Conservation (phyloP, 2,329 filamentous ascomycete genomes). For the Chrysoporthe cubensis region DNA sequence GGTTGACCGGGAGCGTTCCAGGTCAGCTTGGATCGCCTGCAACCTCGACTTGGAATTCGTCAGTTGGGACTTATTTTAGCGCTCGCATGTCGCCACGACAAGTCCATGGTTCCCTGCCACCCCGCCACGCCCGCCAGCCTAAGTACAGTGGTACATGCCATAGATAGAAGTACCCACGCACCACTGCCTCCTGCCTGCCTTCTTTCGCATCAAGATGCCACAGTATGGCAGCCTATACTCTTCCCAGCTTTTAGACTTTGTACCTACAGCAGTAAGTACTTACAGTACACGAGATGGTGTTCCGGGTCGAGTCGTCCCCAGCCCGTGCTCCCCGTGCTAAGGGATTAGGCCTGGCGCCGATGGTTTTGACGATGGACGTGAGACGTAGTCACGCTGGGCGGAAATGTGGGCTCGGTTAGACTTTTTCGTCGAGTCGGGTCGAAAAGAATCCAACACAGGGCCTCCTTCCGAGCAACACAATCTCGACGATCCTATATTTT, state of each 20-base stretch:
- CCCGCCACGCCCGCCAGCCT: no score
- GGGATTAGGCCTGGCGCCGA: background rate
- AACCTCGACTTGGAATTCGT: conserved; percentile 10
- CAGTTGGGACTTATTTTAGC: background rate
- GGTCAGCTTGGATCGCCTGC: background rate
- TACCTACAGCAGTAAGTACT: background rate
- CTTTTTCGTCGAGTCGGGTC: background rate
- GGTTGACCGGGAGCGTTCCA: conserved; percentile 5
- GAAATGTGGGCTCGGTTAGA: no score
- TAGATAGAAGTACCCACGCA: no score
- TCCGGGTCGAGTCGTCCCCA: background rate
- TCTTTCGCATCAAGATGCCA: no score
- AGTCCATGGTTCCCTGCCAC: no score
- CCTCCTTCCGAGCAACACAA: background rate
- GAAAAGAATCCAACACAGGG: background rate
- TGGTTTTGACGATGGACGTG: background rate
- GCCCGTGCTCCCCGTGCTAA: background rate
- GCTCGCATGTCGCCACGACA: background rate
- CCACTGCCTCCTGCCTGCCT: no score
- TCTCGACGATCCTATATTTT: conserved; percentile 9
- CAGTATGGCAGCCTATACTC: no score
- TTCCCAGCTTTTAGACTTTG: background rate
- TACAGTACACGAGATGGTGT: background rate
- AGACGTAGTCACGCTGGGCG: background rate
- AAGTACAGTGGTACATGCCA: no score